Conservation (phyloP, 2,329 filamentous ascomycete genomes). For the Blastomyces parvus region DNA sequence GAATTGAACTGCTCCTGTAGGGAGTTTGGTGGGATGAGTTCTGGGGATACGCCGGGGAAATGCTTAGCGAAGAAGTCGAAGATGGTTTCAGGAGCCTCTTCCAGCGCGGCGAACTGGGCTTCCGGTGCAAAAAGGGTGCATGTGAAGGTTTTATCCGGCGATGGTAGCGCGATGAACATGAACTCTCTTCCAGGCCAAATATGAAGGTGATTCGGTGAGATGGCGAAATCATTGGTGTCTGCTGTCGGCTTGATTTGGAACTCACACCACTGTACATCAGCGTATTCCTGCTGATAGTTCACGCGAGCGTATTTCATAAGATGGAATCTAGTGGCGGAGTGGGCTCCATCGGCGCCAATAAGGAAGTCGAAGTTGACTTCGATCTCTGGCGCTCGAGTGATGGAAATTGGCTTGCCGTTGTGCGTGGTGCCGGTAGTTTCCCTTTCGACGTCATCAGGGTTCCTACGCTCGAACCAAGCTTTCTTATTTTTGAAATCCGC, state of each 20-base stretch:
- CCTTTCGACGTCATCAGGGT: conserved; percentile 24
- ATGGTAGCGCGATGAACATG: conserved; percentile 97
- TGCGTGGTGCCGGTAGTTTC: conserved; percentile 27
- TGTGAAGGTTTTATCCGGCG: conserved; percentile 82
- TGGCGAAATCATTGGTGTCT: conserved; percentile 52
- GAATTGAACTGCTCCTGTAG: conserved; percentile 64
- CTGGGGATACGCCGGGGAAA: conserved; percentile 72
- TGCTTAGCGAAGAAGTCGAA: conserved; percentile 78
- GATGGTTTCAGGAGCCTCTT: conserved; percentile 52
- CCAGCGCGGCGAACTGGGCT: conserved; percentile 57
- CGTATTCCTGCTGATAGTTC: conserved; percentile 88
- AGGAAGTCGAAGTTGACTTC: conserved; percentile 84
- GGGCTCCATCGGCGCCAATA: conserved; percentile 89
- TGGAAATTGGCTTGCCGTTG: conserved; percentile 12
- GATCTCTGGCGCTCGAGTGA: conserved; percentile 55
- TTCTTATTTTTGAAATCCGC: conserved; percentile 70
- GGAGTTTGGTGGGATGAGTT: conserved; percentile 49
- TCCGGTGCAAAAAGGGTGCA: conserved; percentile 86
- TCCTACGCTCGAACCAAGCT: conserved; percentile 72
- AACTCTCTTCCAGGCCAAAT: conserved; percentile 93
- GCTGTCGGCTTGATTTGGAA: conserved; percentile 62
- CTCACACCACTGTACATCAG: conserved; percentile 96
- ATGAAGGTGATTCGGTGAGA: conserved; percentile 87
- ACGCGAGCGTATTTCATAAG: conserved; percentile 92
- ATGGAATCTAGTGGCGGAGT: conserved; percentile 83